phyloP scores from a whole-genome alignment of 495 filamentous ascomycete genomes.

The Penicillium cinerascens region DNA sequence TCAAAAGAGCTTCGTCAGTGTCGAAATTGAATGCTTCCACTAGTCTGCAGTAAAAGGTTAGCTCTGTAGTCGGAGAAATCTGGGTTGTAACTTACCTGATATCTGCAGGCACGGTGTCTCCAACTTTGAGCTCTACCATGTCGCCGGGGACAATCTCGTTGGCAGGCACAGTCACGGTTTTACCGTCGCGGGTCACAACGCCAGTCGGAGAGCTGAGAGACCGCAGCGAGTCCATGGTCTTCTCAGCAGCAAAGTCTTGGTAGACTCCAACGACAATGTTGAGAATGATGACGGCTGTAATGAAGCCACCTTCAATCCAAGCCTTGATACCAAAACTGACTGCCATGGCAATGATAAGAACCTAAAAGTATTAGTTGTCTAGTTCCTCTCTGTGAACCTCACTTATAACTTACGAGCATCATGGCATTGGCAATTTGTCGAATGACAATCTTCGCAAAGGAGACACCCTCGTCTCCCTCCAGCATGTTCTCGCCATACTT shows the following conservation, averaged over 20 bases:
- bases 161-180: conserved; percentile 50
- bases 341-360: conserved; percentile 66
- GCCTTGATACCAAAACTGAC: conserved; percentile 66
- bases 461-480: conserved; percentile 55
- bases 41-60: conserved; percentile 35
- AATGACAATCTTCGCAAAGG: conserved; percentile 54
- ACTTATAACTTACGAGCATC: conserved; percentile 46
- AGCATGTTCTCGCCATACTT: conserved; percentile 61
- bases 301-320: conserved; percentile 69
- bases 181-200: conserved; percentile 51
- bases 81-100: conserved; percentile 32
- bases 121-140: conserved; percentile 74
- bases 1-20: conserved; percentile 70
- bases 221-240: conserved; percentile 71
- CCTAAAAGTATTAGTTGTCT: conserved; percentile 31
- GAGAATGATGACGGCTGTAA: conserved; percentile 60
- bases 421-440: conserved; percentile 66
- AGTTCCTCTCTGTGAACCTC: neutral
- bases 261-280: conserved; percentile 68
- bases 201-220: conserved; percentile 62
- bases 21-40: conserved; percentile 69
- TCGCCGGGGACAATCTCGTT: conserved; percentile 59
- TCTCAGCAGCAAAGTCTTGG: conserved; percentile 69
- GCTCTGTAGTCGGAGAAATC: neutral
- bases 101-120: conserved; percentile 81